Evolutionary conservation across 1,284 basidiomycete genomes (phyloP), one percentile per base, ranked within the genome.

Genomic region (Puccinia novopanici): DNA sequence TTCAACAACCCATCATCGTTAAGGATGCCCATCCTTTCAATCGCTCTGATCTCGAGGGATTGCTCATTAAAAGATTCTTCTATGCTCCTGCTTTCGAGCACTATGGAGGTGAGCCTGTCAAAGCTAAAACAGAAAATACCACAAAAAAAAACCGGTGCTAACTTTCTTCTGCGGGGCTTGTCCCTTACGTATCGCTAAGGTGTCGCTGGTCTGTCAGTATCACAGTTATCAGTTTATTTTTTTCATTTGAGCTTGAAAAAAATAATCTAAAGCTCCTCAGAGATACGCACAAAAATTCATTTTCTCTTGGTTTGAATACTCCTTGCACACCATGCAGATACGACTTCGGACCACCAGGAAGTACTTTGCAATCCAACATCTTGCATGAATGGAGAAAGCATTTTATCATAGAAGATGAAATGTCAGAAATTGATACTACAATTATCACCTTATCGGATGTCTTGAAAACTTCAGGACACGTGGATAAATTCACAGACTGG

Each of bases 31-130:
- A 98, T 86, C 86, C 91, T 19, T 99, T 99, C 85, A 93, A 95
- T 87, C 96, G 97, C 87, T 84, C 88, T 45, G 90, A 92, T 75
- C 89, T 99, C 71, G 96, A 99, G 85, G 91, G 91, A 42, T 87
- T 97, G 80, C 90, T 98, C 82, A 93, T 92, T 84, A 91, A 93
- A 82, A 89, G 97, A 70, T 99, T 99, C 89, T 99, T 99, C 89
- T 98, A 93, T 86, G 94, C 95, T 13, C 96, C 95, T 76, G 93
- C 97, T 1, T 99, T 99, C 84, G 96, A 99, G 87, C 97, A 98
- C 87, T 99, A 98, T 85, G 94, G 95, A 82, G 96, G 95, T 93
- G 82, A 82, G 89, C 86, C 63, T 3, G 22, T 67, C 63, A 22
- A 67, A n/a, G 13, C 40, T 27, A 24, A 17, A 50, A 13, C 34